Evolutionary conservation across 2,329 filamentous ascomycete species (phyloP).

Genomic region (Arthroderma sp.): DNA sequence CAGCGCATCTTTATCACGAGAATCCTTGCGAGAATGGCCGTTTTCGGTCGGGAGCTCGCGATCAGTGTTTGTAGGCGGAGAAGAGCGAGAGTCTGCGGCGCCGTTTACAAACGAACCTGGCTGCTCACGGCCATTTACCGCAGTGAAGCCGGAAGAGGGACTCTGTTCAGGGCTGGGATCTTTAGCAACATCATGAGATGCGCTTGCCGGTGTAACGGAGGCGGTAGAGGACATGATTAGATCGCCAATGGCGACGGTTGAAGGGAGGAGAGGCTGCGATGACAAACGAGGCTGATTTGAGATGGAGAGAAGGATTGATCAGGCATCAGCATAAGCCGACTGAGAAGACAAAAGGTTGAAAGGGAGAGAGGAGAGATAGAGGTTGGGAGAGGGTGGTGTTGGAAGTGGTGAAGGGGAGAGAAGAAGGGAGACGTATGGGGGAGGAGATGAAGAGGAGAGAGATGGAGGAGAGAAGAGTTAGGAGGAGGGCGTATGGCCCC

Average conservation of each 20-base stretch:
- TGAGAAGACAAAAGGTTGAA: not conserved
- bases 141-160: conserved; percentile 30
- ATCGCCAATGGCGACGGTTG: no score
- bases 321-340: not conserved
- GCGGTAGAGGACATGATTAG: conserved; percentile 24
- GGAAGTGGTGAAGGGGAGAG: not conserved
- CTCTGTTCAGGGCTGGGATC: conserved; percentile 27
- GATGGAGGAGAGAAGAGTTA: not conserved
- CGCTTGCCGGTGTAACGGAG: conserved; percentile 21
- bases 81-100: conserved; percentile 8
- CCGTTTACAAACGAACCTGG: conserved; percentile 8
- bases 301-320: not conserved
- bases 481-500: no score
- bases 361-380: not conserved
- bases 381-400: not conserved
- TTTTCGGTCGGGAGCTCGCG: conserved; percentile 9
- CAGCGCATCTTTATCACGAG: conserved; percentile 6
- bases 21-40: conserved; percentile 10
- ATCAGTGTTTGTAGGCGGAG: conserved; percentile 9
- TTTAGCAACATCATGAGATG: conserved; percentile 12
- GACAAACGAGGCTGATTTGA: not conserved
- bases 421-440: conserved; percentile 1
- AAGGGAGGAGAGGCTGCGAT: not conserved
- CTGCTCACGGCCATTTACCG: conserved; percentile 31
- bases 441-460: not conserved